phyloP scores from a whole-genome alignment of 129 eudicot genomes.

The Centella asiatica region DNA sequence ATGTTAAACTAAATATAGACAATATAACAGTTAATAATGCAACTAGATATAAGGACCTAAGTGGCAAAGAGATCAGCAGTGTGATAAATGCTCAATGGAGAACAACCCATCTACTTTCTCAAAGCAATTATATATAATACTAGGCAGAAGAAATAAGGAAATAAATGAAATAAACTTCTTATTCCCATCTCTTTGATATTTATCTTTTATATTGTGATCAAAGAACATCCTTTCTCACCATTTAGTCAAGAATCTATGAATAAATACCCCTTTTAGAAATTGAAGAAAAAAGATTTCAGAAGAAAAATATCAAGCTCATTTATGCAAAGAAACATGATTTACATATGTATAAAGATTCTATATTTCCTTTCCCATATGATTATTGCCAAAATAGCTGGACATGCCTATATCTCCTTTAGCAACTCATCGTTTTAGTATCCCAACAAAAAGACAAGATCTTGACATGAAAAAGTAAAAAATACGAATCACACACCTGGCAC shows the following conservation, averaged over 20 bases:
- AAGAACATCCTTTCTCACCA: neutral
- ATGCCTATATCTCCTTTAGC: neutral
- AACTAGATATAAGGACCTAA: conserved; percentile 11
- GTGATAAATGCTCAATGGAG: neutral
- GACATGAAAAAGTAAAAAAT: conserved; percentile 13
- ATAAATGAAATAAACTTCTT: too few relatives aligned
- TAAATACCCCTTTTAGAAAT: neutral
- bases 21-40: conserved; percentile 38
- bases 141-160: neutral
- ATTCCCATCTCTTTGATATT: neutral
- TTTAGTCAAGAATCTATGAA: neutral
- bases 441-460: conserved; percentile 20
- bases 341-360: neutral
- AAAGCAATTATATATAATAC: neutral
- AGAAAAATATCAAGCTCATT: neutral
- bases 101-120: neutral
- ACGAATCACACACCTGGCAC: conserved; percentile 45
- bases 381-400: too few relatives aligned
- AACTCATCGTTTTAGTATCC: neutral
- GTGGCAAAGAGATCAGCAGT: neutral
- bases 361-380: too few relatives aligned
- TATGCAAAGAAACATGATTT: neutral
- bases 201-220: neutral
- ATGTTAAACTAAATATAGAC: conserved; percentile 21
- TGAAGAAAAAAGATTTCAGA: neutral